Evolutionary conservation across 345 rosid species (phyloP), one percentile per base, ranked within the genome.

Genomic region (Atalantia buxifolia): DNA sequence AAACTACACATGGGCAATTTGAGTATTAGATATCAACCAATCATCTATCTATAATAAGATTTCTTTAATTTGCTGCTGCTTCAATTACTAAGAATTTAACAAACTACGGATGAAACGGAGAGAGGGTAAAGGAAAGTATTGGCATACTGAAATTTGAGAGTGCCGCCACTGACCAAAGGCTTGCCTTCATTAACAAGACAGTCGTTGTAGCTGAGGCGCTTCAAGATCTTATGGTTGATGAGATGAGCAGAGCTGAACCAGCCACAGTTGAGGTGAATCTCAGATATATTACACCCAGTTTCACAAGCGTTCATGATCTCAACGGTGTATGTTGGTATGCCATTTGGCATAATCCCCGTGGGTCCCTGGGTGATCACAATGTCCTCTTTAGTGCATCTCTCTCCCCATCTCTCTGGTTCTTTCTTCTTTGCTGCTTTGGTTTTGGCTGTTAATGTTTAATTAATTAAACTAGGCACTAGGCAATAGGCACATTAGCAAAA

Each of bases 241-340:
- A 90, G 86, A 4, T 78, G 88, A 24, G 86, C 92, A 2, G 99
- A 93, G 84, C 98, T 95, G 78, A 95, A 95, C 99, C 98, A 92
- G 60, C 98, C 97, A 67, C 99, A 95, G 48, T 21, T 79, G 40
- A 95, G 75, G 85, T 93, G 99, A 45, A 95, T 90, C 38, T 84
- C 69, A 1, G 92, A 83, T 63, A 95, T 92, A 38, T 81, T 82
- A 77, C 98, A 92, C 9, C 98, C 99, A 9, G 92, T 84, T 61
- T 79, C 80, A 68, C 98, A 93, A 19, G 64, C 76, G 84, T 95
- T 93, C 64, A 84, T 76, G 31, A 95, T 90, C 87, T 93, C 94
- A 4, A 93, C 99, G 0, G 88, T 88, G 86, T 91, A 93, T 2
- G 93, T 83, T 0, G 99, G 99, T 22, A 92, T 88, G 69, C 99